Percentiles rank a stretch among this genome's conserved stretches.
These are phyloP conservation scores for Penicillium sp. DNA, from an alignment of 2,329 filamentous ascomycete species.

Conservation along the genomic window DNA sequence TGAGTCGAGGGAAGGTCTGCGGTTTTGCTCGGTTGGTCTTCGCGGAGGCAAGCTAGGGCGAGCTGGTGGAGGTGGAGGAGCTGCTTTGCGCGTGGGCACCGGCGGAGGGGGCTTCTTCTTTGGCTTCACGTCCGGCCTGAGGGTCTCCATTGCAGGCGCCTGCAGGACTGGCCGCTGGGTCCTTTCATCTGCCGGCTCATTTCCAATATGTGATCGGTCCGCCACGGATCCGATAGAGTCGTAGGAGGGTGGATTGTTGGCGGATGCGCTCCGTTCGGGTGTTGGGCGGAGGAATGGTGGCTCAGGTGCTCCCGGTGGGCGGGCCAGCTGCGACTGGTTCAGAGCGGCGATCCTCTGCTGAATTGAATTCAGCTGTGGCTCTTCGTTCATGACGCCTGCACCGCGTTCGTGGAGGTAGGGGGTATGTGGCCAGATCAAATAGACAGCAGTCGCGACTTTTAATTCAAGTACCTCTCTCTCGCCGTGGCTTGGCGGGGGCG, in stretches of 20 bases:
- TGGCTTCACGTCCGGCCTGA: slow-evolving; percentile 27
- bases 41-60: slow-evolving; percentile 53
- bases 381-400: slow-evolving; percentile 40
- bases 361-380: slow-evolving; percentile 45
- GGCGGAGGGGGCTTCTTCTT: slow-evolving; percentile 43
- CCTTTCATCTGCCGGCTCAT: slow-evolving; percentile 27
- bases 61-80: slow-evolving; percentile 20
- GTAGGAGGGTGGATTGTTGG: slow-evolving; percentile 38
- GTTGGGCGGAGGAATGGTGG: slow-evolving; percentile 27
- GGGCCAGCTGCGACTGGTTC: slow-evolving; percentile 45
- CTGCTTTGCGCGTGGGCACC: slow-evolving; percentile 45
- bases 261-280: slow-evolving; percentile 31
- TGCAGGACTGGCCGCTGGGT: slow-evolving; percentile 28
- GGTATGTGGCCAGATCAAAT: slow-evolving; percentile 5
- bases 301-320: slow-evolving; percentile 29
- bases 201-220: slow-evolving; percentile 27
- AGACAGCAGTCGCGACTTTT: slow-evolving; percentile 26
- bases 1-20: slow-evolving; percentile 52
- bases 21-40: slow-evolving; percentile 37
- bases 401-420: background rate
- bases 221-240: slow-evolving; percentile 32
- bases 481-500: slow-evolving; percentile 21
- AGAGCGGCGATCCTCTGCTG: slow-evolving; percentile 49
- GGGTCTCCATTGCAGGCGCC: slow-evolving; percentile 22
- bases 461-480: slow-evolving; percentile 19